phyloP scores from a whole-genome alignment of 805 yeast species.

The Hanseniaspora singularis region DNA sequence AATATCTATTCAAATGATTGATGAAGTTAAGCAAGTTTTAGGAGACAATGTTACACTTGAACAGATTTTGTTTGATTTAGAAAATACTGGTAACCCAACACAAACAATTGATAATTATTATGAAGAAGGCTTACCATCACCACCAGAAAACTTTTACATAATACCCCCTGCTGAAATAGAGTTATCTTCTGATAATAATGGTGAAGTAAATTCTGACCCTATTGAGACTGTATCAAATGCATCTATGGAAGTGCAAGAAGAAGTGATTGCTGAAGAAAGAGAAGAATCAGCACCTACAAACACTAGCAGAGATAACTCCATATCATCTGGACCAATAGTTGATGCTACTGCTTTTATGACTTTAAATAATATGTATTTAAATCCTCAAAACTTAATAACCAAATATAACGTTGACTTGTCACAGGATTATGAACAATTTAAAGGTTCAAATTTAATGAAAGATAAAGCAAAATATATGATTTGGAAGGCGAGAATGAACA shows the following conservation, averaged over 20 bases:
- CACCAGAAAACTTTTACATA: conserved; percentile 31
- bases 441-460: conserved; percentile 20
- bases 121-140: conserved; percentile 50
- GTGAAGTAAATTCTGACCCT: not conserved
- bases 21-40: not conserved
- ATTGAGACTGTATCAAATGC: too few species aligned
- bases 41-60: conserved; percentile 27
- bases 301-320: not conserved
- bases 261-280: too few species aligned
- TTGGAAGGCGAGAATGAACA: conserved; percentile 46
- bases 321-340: too few species aligned
- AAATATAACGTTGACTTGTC: conserved; percentile 23
- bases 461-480: conserved; percentile 36
- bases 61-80: conserved; percentile 64
- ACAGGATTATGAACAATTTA: conserved; percentile 18
- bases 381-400: conserved; percentile 25
- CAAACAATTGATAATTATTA: conserved; percentile 63
- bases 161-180: conserved; percentile 18
- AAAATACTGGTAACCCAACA: conserved; percentile 69
- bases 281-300: conserved; percentile 1
- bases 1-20: conserved; percentile 6
- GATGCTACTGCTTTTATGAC: conserved; percentile 20
- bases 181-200: not conserved
- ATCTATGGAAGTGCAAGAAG: too few species aligned
- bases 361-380: conserved; percentile 25